Evolutionary conservation across 805 yeast genomes (phyloP).

Genomic region (Myxozyma monticola): DNA sequence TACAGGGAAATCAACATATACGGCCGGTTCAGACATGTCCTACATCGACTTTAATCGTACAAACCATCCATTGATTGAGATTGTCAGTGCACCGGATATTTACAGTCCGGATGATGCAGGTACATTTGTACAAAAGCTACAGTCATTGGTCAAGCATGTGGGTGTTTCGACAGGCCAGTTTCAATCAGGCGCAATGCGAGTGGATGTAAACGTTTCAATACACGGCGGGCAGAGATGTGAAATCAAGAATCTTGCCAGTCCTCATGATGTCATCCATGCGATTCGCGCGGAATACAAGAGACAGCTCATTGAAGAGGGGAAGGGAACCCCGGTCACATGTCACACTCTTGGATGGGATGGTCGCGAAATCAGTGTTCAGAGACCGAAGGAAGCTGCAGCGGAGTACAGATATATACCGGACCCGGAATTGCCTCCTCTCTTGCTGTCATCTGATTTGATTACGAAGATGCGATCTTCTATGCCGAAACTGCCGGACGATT

Average conservation of each 20-base stretch:
- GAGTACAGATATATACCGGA: conserved; percentile 96
- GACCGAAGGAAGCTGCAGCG: conserved; percentile 76
- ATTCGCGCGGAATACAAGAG: conserved; percentile 55
- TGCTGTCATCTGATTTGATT: conserved; percentile 42
- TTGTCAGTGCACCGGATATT: conserved; percentile 90
- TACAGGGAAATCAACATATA: conserved; percentile 31
- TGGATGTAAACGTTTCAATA: conserved; percentile 90
- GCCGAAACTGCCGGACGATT: conserved; percentile 64
- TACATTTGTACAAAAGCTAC: conserved; percentile 79
- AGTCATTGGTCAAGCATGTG: conserved; percentile 63
- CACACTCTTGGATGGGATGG: conserved; percentile 97
- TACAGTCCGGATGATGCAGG: conserved; percentile 63
- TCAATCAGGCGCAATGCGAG: conserved; percentile 93
- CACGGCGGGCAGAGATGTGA: conserved; percentile 69
- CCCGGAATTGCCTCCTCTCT: conserved; percentile 72
- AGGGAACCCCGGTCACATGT: conserved; percentile 41
- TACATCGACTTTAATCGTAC: conserved; percentile 80
- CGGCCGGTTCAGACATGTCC: conserved; percentile 34
- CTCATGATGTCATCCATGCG: conserved; percentile 76
- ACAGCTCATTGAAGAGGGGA: conserved; percentile 55
- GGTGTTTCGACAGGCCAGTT: conserved; percentile 84
- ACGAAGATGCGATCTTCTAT: conserved; percentile 38
- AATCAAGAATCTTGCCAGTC: conserved; percentile 83
- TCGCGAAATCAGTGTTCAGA: conserved; percentile 57
- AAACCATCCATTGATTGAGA: conserved; percentile 82